Percentiles rank a stretch among this genome's conserved stretches.
Conservation (phyloP, 345 rosid genomes). For the Gossypium stocksii region DNA sequence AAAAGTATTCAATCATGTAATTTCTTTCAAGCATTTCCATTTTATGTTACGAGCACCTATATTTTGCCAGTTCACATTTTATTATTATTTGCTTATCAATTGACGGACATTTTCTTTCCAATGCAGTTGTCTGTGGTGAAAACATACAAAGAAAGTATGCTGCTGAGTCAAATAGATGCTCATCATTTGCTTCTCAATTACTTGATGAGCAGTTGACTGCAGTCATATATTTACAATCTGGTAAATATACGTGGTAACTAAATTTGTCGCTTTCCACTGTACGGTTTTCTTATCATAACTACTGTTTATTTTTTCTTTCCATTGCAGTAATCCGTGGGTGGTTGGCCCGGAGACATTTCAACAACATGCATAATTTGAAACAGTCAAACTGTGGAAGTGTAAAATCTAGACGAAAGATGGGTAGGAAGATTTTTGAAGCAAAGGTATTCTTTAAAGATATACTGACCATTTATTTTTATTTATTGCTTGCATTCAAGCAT, state of each 20-base stretch:
- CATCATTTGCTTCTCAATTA: slow-evolving; percentile 28
- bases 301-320: slow-evolving; percentile 9
- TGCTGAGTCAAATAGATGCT: slow-evolving; percentile 24
- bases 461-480: neutral
- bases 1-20: slow-evolving; percentile 73
- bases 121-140: slow-evolving; percentile 70
- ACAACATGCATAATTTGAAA: slow-evolving; percentile 38
- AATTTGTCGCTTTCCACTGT: slow-evolving; percentile 8
- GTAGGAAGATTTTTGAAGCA: slow-evolving; percentile 51
- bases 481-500: neutral
- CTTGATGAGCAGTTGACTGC: slow-evolving; percentile 43
- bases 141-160: slow-evolving; percentile 41
- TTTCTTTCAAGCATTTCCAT: neutral
- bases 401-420: slow-evolving; percentile 39
- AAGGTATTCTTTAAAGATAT: slow-evolving; percentile 47
- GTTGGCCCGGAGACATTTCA: slow-evolving; percentile 58
- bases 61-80: neutral
- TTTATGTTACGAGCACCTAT: neutral
- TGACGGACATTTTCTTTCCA: slow-evolving; percentile 7
- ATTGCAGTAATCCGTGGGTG: slow-evolving; percentile 80
- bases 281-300: slow-evolving; percentile 6
- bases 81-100: neutral
- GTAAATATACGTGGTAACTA: slow-evolving; percentile 31
- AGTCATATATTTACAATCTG: slow-evolving; percentile 67
- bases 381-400: slow-evolving; percentile 33